phyloP scores from a whole-genome alignment of 176 grass and related monocot genomes.

The Calamus simplicifolius region DNA sequence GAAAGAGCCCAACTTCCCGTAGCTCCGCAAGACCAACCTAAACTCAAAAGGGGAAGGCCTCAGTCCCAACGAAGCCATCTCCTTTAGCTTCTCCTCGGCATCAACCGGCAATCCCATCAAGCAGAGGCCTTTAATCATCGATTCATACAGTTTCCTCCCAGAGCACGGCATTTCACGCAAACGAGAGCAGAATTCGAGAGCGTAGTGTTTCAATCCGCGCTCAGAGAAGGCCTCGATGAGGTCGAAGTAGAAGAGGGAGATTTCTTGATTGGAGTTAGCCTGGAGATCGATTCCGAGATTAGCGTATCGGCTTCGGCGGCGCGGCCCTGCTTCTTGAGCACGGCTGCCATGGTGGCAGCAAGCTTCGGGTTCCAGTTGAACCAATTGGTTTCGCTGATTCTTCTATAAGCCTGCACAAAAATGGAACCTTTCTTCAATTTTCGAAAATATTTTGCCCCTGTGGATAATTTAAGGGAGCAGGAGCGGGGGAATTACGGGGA shows the following conservation, averaged over 20 bases:
- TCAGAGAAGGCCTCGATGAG: conserved; percentile 67
- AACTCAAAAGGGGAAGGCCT: conserved; percentile 54
- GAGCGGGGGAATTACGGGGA: conserved; percentile 31
- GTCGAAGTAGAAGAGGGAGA: conserved; percentile 63
- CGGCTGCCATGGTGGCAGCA: conserved; percentile 36
- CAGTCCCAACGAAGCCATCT: conserved; percentile 45
- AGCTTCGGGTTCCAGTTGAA: conserved; percentile 74
- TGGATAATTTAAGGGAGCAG: not conserved
- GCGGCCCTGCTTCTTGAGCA: conserved; percentile 45
- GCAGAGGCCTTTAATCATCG: conserved; percentile 67
- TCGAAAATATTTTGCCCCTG: no score
- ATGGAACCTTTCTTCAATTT: not conserved
- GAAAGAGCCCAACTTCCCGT: conserved; percentile 42
- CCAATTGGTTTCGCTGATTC: conserved; percentile 59
- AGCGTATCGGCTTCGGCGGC: conserved; percentile 37
- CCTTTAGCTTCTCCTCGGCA: conserved; percentile 50
- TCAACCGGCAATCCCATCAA: conserved; percentile 43
- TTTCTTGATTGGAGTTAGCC: conserved; percentile 21
- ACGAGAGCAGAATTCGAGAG: conserved; percentile 36
- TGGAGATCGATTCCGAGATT: conserved; percentile 40
- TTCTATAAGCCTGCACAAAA: conserved; percentile 50
- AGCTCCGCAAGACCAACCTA: conserved; percentile 55
- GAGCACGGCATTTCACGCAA: conserved; percentile 32
- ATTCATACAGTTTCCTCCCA: conserved; percentile 29
- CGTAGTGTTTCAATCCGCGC: conserved; percentile 36